Percentiles rank a stretch among this genome's conserved stretches.
These are phyloP conservation scores for Elsinoe perseae DNA, from an alignment of 2,329 filamentous ascomycete genomes.

Conservation along the genomic window DNA sequence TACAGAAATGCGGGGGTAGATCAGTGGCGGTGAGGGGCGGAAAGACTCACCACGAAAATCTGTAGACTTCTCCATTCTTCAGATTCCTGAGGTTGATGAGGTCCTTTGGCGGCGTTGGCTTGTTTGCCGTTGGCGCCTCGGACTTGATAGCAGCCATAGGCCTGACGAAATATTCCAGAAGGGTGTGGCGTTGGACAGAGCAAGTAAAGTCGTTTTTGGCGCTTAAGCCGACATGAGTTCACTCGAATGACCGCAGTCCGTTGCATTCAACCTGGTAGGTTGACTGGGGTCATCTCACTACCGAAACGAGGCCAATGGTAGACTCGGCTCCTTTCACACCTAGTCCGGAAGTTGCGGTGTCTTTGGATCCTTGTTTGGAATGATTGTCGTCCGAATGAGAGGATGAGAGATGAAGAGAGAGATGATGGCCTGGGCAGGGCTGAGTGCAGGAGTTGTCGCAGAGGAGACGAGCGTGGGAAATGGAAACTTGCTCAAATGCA, in stretches of 20 bases:
- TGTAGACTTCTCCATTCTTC: constrained; percentile 17
- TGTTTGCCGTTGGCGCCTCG: constrained; percentile 4
- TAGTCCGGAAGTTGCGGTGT: background rate
- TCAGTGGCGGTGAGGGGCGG: constrained; percentile 6
- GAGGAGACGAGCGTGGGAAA: background rate
- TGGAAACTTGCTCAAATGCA: constrained; percentile 9
- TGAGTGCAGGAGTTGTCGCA: background rate
- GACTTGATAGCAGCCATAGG: constrained; percentile 4
- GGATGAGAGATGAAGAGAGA: constrained; percentile 6
- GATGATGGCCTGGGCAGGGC: constrained; percentile 12
- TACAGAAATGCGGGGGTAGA: background rate
- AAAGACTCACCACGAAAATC: constrained; percentile 17
- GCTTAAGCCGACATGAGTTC: constrained; percentile 14
- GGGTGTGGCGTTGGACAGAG: background rate
- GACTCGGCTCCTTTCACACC: background rate
- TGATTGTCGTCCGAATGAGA: background rate
- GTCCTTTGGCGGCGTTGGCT: constrained; percentile 14
- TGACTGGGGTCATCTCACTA: background rate
- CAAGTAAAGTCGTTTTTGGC: constrained; percentile 13
- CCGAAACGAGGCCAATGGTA: background rate
- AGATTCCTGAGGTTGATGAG: constrained; percentile 16
- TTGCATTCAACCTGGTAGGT: background rate
- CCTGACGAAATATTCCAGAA: background rate
- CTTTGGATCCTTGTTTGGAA: background rate
- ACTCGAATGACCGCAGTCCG: background rate